A percentile compares a stretch with the other conserved stretches of the same genome.
phyloP scores from a whole-genome alignment of 164 flowering plant species.

The Vitis cinerea region DNA sequence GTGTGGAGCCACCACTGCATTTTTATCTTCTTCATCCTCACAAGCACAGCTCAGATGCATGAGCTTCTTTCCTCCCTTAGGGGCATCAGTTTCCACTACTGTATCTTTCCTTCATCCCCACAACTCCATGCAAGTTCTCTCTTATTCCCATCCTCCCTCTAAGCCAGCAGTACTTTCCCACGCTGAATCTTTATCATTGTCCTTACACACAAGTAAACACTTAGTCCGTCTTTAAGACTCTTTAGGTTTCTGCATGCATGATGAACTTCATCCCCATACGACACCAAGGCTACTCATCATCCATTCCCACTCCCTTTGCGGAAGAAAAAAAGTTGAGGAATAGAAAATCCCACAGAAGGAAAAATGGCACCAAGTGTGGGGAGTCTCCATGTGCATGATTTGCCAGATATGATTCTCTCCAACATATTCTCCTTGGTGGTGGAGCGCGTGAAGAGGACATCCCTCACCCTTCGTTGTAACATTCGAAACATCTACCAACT shows the following conservation, averaged over 20 bases:
- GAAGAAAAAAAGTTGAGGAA: too few relatives aligned
- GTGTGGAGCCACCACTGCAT: background rate
- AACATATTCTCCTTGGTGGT: slow-evolving; percentile 2
- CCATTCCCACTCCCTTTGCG: background rate
- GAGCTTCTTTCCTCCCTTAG: background rate
- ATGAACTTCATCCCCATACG: background rate
- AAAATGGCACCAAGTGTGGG: background rate
- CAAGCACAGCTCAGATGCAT: background rate
- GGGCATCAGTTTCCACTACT: background rate
- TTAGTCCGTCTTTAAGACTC: too few relatives aligned
- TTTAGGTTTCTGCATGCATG: too few relatives aligned
- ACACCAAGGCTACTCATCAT: too few relatives aligned
- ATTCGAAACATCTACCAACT: background rate
- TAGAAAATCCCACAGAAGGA: too few relatives aligned
- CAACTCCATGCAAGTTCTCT: too few relatives aligned
- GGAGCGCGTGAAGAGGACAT: background rate
- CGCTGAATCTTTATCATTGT: background rate
- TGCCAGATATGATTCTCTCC: background rate
- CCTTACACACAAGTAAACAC: background rate
- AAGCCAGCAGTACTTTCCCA: background rate
- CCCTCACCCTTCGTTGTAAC: background rate
- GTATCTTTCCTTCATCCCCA: background rate
- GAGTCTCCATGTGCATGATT: background rate
- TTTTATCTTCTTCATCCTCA: background rate
- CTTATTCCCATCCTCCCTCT: too few relatives aligned